Conservation (phyloP, 495 filamentous ascomycete genomes). For the Neurospora sp. region DNA sequence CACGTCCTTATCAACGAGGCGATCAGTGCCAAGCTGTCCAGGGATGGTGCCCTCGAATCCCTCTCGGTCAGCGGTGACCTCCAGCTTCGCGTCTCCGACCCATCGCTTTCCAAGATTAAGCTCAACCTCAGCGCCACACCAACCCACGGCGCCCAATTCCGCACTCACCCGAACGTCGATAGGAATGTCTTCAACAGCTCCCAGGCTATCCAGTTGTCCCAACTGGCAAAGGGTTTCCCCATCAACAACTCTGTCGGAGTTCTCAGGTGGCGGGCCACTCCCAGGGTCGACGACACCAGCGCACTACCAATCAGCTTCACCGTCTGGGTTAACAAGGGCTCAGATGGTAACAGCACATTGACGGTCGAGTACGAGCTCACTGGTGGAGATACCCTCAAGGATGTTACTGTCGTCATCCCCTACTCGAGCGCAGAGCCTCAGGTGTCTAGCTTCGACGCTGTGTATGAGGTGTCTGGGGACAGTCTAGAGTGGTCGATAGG, state of each 20-base stretch:
- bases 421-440: conserved; percentile 72
- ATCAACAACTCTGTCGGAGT: conserved; percentile 83
- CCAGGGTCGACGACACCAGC: conserved; percentile 60
- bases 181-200: conserved; percentile 67
- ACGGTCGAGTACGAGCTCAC: conserved; percentile 92
- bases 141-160: conserved; percentile 73
- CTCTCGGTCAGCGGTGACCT: conserved; percentile 87
- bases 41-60: conserved; percentile 73
- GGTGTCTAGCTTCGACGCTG: conserved; percentile 85
- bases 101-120: conserved; percentile 77
- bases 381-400: conserved; percentile 59
- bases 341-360: conserved; percentile 65
- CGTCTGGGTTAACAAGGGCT: conserved; percentile 87
- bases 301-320: conserved; percentile 84
- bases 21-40: conserved; percentile 75
- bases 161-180: conserved; percentile 92
- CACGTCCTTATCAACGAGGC: conserved; percentile 79
- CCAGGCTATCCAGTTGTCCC: conserved; percentile 76
- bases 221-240: conserved; percentile 75
- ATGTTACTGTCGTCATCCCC: conserved; percentile 80
- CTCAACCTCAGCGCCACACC: conserved; percentile 65
- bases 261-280: conserved; percentile 74
- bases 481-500: conserved; percentile 89
- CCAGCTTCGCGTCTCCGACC: conserved; percentile 77
- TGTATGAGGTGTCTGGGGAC: conserved; percentile 90